phyloP scores from a whole-genome alignment of 345 rosid genomes.

The Brassica carinata region DNA sequence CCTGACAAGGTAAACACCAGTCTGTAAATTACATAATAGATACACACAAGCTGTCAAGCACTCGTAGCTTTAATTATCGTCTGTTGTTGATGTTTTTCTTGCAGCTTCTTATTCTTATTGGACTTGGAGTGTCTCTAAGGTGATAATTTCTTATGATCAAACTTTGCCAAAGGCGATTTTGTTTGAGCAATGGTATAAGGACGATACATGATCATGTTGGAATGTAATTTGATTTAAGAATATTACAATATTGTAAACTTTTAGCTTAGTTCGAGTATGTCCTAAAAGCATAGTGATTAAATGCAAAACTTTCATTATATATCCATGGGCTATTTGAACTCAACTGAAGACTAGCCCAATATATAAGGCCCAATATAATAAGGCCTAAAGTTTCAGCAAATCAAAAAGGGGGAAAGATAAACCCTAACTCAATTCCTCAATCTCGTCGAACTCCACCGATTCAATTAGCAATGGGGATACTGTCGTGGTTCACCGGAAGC shows the following conservation, averaged over 20 bases:
- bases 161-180: constrained; percentile 47
- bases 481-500: constrained; percentile 77
- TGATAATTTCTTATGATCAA: constrained; percentile 52
- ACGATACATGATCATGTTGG: too few relatives aligned
- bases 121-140: constrained; percentile 54
- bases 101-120: constrained; percentile 50
- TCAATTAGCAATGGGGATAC: constrained; percentile 62
- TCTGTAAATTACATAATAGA: background rate
- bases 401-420: constrained; percentile 25
- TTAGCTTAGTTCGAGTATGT: too few relatives aligned
- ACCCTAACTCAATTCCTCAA: constrained; percentile 31
- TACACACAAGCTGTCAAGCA: background rate
- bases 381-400: background rate
- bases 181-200: constrained; percentile 45
- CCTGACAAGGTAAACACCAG: background rate
- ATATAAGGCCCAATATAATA: background rate
- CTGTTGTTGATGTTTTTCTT: background rate
- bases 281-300: background rate
- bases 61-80: background rate
- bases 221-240: too few relatives aligned
- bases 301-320: background rate
- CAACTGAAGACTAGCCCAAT: background rate
- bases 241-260: too few relatives aligned
- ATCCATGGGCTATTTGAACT: background rate
- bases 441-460: background rate